Base-by-base conservation (phyloP, 2,329 filamentous ascomycete species). In the Alternaria sp. region DNA sequence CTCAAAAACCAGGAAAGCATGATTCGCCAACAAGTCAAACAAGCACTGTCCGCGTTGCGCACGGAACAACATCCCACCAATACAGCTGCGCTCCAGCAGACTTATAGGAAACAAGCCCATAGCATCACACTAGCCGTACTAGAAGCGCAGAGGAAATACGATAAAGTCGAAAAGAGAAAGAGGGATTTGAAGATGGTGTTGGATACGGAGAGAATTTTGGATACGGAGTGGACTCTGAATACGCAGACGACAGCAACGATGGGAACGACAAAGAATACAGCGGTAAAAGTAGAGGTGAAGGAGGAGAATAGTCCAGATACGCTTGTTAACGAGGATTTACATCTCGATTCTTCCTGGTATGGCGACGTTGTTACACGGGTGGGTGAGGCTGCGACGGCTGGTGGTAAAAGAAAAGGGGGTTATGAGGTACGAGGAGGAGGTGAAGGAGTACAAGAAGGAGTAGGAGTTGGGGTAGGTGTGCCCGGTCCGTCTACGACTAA, bases 391-490 rank as follows among this genome's bases (percentile, higher is more conserved):
- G 17, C 17, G 17, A 23, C 7, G 11, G 3, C 4, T 14, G 11
- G 37, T 13, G 1, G 3, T 1, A 24, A 40, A 24, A 24, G 37
- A 2, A 0, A 5, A 24, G 11, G 3, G 11, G 14, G 37, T 24
- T 11, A 13, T 0, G 0, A 7, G 10, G 10, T 24, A 9, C 1
- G 6, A 2, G 37, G 2, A 24, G 37, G 2, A 1, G n/a, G 3
- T 11, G 21, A 0, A 7, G 2, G 11, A 0, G 5, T 8, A 40
- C 21, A 24, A 40, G 21, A 24, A 0, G 21, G 2, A 8, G 26
- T 28, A 28, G 26, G 26, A 28, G 26, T 5, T 28, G 26, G 26
- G 0, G 37, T 24, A 3, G 37, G 21, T 14, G 3, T 40, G 11
- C 37, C 37, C 21, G 37, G 37, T 14, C 37, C 37, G 21, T 40